Conservation (phyloP, 345 rosid genomes). For the Lagerstroemia speciosa region DNA sequence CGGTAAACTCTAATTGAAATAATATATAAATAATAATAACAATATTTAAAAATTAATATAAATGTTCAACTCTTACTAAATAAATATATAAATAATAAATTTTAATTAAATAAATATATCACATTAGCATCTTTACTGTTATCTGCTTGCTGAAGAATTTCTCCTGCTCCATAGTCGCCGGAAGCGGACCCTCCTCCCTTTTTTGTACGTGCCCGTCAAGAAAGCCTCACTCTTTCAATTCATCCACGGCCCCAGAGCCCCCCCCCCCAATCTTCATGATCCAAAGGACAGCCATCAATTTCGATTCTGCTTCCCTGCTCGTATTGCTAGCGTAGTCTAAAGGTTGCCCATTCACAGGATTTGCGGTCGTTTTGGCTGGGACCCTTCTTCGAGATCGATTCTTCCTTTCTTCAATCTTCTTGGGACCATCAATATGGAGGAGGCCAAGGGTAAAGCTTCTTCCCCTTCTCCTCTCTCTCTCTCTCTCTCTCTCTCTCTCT, state of each 20-base stretch:
- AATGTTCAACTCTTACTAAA: no score
- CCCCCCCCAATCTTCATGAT: no score
- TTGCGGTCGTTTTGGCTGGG: background rate
- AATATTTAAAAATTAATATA: no score
- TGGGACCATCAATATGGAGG: conserved; percentile 20
- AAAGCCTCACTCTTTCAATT: background rate
- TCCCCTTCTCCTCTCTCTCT: background rate
- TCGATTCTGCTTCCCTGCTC: background rate
- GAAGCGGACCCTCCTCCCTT: background rate
- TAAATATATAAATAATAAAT: no score
- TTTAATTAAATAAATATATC: no score
- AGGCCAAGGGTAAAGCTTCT: conserved; percentile 19
- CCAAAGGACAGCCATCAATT: background rate
- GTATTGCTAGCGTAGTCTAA: background rate
- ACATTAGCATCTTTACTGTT: no score
- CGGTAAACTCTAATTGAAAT: no score
- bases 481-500: background rate
- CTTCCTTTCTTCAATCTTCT: conserved; percentile 1
- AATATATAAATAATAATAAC: no score
- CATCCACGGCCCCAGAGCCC: background rate
- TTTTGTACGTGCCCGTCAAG: background rate
- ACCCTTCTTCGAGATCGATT: conserved; percentile 1
- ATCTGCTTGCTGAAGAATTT: no score
- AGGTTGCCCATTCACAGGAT: conserved; percentile 3
- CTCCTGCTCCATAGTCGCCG: no score